phyloP scores from a whole-genome alignment of 176 grass and related monocot species.

The Musa troglodytarum region DNA sequence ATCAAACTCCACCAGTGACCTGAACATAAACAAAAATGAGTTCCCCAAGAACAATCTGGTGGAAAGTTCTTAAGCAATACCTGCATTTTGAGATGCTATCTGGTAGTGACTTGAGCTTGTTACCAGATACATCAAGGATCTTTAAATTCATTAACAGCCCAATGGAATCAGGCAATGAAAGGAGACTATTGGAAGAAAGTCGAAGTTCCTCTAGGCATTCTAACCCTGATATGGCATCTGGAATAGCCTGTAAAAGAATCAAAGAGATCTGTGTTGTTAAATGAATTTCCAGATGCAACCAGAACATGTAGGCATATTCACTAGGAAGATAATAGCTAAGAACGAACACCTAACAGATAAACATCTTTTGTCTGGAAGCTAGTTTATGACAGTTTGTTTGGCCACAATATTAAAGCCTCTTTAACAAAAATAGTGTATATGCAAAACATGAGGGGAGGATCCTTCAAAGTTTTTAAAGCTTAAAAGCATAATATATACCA shows the following conservation, averaged over 20 bases:
- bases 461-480: no score
- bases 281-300: neutral
- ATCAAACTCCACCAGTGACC: conserved; percentile 74
- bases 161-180: conserved; percentile 74
- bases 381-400: neutral
- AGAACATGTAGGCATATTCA: neutral
- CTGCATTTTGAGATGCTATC: conserved; percentile 96
- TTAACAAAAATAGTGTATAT: no score
- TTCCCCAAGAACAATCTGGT: neutral
- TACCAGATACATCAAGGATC: conserved; percentile 69
- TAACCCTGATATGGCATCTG: conserved; percentile 73
- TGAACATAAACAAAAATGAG: conserved; percentile 13
- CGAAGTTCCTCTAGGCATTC: conserved; percentile 67
- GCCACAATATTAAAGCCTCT: neutral
- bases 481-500: no score
- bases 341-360: neutral
- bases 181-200: conserved; percentile 49
- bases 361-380: neutral
- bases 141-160: conserved; percentile 65
- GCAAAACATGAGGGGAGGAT: no score
- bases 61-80: conserved; percentile 20
- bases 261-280: neutral
- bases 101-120: conserved; percentile 73
- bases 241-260: conserved; percentile 43
- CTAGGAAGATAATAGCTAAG: neutral